These are phyloP conservation scores for Agastache rugosa DNA, from an alignment of 257 asterid species.

Conservation along the genomic window DNA sequence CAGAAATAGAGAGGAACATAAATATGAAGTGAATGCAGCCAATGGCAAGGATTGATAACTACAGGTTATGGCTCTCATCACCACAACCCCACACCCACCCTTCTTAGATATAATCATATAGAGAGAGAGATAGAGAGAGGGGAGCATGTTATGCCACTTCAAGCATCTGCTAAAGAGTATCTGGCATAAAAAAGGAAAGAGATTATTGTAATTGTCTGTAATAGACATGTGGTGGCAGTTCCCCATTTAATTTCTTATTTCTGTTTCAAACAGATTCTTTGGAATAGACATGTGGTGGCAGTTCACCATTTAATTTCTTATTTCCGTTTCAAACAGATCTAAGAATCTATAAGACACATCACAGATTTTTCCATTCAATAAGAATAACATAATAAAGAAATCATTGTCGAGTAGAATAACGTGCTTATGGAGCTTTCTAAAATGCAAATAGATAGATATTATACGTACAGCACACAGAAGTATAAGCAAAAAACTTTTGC, in stretches of 20 bases:
- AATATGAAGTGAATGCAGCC: not conserved
- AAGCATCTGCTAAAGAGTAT: slow-evolving; percentile 7
- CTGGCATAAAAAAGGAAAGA: not conserved
- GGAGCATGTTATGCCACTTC: not conserved
- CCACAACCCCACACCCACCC: not conserved
- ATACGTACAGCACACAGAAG: not conserved
- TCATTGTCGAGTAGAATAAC: not conserved
- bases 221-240: not conserved
- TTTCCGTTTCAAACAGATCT: not conserved
- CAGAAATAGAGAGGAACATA: too few species aligned
- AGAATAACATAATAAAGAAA: not conserved
- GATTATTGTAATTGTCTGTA: not conserved
- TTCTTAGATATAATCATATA: too few species aligned
- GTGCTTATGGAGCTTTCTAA: not conserved
- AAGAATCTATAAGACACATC: not conserved
- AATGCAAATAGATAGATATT: not conserved
- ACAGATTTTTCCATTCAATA: not conserved
- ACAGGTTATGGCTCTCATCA: not conserved
- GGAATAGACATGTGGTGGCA: not conserved
- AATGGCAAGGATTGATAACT: not conserved
- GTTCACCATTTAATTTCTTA: not conserved
- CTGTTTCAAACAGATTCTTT: not conserved
- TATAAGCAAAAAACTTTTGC: not conserved
- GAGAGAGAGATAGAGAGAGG: not conserved
- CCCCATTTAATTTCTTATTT: not conserved